These are phyloP conservation scores for Dioscorea cayenensis DNA, from an alignment of 116 monocot species.

Conservation along the genomic window DNA sequence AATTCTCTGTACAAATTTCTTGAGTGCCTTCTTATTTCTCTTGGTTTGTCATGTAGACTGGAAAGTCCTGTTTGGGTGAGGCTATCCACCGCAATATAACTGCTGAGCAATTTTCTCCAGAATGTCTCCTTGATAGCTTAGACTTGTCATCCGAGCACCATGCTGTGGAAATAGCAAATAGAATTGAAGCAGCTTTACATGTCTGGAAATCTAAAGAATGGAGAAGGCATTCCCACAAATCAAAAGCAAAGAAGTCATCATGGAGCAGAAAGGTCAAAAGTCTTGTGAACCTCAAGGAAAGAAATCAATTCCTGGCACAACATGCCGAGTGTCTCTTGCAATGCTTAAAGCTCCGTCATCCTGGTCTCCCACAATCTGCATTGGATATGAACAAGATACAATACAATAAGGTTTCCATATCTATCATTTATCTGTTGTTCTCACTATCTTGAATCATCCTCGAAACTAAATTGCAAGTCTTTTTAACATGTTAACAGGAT, in stretches of 20 bases:
- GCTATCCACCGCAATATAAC: slow-evolving; percentile 90
- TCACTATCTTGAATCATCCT: too few species aligned
- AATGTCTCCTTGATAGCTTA: slow-evolving; percentile 83
- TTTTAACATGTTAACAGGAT: slow-evolving; percentile 47
- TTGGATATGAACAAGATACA: slow-evolving; percentile 99
- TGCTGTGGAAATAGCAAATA: slow-evolving; percentile 80
- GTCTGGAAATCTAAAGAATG: slow-evolving; percentile 71
- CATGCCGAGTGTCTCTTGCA: slow-evolving; percentile 72
- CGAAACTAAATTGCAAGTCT: background rate
- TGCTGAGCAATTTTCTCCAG: slow-evolving; percentile 85
- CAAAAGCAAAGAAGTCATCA: slow-evolving; percentile 55
- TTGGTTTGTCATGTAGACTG: slow-evolving; percentile 37
- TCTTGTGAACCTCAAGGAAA: slow-evolving; percentile 44
- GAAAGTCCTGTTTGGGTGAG: slow-evolving; percentile 90
- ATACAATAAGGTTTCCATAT: slow-evolving; percentile 66
- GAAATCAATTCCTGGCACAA: slow-evolving; percentile 48
- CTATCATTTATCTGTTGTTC: background rate
- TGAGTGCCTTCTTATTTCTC: background rate
- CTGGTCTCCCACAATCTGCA: slow-evolving; percentile 87
- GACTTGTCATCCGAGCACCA: slow-evolving; percentile 93
- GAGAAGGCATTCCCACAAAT: slow-evolving; percentile 23
- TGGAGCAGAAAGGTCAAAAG: slow-evolving; percentile 90
- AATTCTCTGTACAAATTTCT: background rate
- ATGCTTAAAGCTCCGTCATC: slow-evolving; percentile 64
- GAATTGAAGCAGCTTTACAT: slow-evolving; percentile 83